phyloP scores from a whole-genome alignment of 768 basidiomycete genomes.

The Tylopilus felleus region DNA sequence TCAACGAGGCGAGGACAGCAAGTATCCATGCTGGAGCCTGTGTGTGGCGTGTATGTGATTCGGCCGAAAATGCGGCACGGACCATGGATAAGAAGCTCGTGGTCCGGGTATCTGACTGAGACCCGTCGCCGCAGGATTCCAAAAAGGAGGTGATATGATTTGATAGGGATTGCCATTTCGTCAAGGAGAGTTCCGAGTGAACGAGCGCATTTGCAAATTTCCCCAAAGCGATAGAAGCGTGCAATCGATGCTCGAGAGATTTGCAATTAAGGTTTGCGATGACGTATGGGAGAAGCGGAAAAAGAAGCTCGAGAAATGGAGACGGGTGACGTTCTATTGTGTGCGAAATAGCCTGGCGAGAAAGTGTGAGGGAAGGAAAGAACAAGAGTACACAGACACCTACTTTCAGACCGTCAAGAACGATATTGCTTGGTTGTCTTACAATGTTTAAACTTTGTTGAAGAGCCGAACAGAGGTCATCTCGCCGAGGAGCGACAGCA shows the following conservation, averaged over 20 bases:
- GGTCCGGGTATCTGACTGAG: background rate
- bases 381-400: background rate
- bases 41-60: conserved; percentile 15
- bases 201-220: conserved; percentile 29
- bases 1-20: conserved; percentile 42
- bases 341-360: conserved; percentile 24
- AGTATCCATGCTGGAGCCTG: conserved; percentile 44
- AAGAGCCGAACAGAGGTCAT: conserved; percentile 36
- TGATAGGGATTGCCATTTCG: conserved; percentile 26
- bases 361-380: conserved; percentile 3
- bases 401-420: conserved; percentile 32
- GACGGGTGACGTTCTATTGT: conserved; percentile 17
- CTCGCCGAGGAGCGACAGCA: conserved; percentile 33
- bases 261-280: conserved; percentile 13
- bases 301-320: conserved; percentile 16
- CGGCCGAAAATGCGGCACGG: conserved; percentile 25
- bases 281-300: conserved; percentile 22
- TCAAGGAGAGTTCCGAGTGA: conserved; percentile 31
- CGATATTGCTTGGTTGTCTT: conserved; percentile 11
- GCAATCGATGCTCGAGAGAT: conserved; percentile 18
- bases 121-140: conserved; percentile 13
- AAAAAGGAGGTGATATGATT: conserved; percentile 26
- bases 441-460: conserved; percentile 34
- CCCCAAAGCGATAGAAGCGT: conserved; percentile 21
- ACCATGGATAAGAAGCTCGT: conserved; percentile 28